Percentiles rank a stretch among this genome's conserved stretches.
Conservation (phyloP, 495 filamentous ascomycete species). For the Mytilinidion resinicola region DNA sequence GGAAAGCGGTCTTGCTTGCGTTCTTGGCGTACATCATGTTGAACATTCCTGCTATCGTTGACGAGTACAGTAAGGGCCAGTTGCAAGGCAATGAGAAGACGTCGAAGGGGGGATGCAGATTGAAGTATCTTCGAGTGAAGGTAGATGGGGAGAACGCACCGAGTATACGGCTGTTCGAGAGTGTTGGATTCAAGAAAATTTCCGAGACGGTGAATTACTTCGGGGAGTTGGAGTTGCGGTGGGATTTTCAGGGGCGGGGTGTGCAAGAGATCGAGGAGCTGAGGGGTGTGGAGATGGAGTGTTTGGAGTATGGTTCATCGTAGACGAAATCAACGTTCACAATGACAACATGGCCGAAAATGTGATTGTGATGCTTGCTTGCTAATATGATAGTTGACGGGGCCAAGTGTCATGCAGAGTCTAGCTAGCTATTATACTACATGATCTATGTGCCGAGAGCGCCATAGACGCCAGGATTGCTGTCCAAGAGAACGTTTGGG, state of each 20-base stretch:
- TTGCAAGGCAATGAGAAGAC: not conserved
- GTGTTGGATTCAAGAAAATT: conserved; percentile 48
- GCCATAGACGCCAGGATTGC: no score
- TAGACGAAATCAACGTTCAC: not conserved
- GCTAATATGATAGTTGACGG: not conserved
- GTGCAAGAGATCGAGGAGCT: not conserved
- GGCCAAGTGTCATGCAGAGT: no score
- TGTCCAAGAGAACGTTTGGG: no score
- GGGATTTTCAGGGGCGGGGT: conserved; percentile 8
- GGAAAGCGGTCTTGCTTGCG: conserved; percentile 55
- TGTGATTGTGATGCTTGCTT: conserved; percentile 3
- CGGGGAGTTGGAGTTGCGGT: conserved; percentile 56
- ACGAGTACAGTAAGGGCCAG: conserved; percentile 47
- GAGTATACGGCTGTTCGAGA: conserved; percentile 57
- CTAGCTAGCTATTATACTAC: no score
- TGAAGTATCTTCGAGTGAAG: conserved; percentile 50
- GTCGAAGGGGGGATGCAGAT: not conserved
- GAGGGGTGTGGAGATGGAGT: not conserved
- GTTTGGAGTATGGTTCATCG: conserved; percentile 8
- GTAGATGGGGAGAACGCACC: conserved; percentile 50
- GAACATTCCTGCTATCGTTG: conserved; percentile 46
- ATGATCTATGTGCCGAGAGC: no score
- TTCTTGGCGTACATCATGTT: conserved; percentile 61
- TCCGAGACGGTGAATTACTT: conserved; percentile 54
- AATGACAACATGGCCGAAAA: no score